Percentiles rank a stretch among this genome's conserved stretches.
Conservation (phyloP, 495 filamentous ascomycete genomes). For the Xylaria flabelliformis region DNA sequence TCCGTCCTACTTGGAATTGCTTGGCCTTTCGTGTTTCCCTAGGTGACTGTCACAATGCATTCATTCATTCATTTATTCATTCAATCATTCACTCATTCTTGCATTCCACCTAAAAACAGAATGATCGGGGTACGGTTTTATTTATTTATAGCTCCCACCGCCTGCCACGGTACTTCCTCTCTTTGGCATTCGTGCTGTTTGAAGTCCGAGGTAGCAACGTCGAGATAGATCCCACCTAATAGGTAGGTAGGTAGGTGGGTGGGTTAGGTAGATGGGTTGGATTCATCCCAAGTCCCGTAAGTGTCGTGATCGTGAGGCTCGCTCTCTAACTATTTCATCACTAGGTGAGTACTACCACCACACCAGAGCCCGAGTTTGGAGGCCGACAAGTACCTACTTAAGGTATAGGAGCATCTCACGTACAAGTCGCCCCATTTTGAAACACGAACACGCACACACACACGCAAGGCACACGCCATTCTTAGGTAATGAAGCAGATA, state of each 20-base stretch:
- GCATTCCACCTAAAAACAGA: not conserved
- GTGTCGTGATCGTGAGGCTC: not conserved
- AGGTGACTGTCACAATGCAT: not conserved
- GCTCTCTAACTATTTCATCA: not conserved
- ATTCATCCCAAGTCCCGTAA: not conserved
- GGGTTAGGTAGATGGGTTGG: not conserved
- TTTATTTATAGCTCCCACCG: not conserved
- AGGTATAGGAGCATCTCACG: not conserved
- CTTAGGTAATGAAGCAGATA: not conserved
- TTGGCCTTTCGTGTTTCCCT: too few species aligned
- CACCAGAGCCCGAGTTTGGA: not conserved
- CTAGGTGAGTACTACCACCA: too few species aligned
- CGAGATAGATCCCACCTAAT: not conserved
- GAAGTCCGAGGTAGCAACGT: not conserved
- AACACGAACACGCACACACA: not conserved
- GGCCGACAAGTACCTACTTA: not conserved
- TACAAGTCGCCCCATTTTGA: slow-evolving; percentile 4
- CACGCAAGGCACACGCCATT: not conserved
- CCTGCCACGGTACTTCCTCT: not conserved
- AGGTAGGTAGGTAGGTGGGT: not conserved
- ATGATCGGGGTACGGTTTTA: slow-evolving; percentile 1
- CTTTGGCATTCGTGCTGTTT: not conserved
- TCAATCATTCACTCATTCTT: too few species aligned
- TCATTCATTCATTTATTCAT: not conserved
- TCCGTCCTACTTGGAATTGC: not conserved